These are phyloP conservation scores for Chloris gayana DNA, from an alignment of 176 grass and related monocot genomes.

Conservation along the genomic window DNA sequence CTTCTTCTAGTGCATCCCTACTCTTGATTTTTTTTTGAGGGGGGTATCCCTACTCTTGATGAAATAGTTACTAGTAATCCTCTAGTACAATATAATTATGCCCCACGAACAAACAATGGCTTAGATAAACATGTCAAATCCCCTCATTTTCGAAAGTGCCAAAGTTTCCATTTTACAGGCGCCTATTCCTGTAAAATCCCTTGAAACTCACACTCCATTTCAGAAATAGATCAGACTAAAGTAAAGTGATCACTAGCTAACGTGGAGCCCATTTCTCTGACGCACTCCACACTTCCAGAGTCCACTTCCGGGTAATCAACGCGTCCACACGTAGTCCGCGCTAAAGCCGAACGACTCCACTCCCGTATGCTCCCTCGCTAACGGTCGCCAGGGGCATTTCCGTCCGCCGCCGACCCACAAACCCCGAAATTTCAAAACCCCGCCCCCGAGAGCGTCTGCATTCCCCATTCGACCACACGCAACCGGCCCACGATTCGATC, in stretches of 20 bases:
- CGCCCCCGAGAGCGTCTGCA: conserved; percentile 37
- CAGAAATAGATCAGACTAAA: not conserved
- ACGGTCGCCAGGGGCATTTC: conserved; percentile 70
- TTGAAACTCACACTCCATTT: not conserved
- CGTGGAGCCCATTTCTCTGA: conserved; percentile 5
- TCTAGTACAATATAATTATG: too few species aligned
- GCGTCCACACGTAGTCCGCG: conserved; percentile 16
- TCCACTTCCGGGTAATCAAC: conserved; percentile 25
- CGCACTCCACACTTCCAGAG: conserved; percentile 2
- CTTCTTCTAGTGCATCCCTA: too few species aligned
- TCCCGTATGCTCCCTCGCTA: conserved; percentile 31
- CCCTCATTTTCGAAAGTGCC: not conserved
- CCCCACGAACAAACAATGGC: not conserved
- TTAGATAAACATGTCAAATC: not conserved
- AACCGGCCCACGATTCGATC: conserved; percentile 47
- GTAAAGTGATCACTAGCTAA: not conserved
- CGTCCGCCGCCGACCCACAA: conserved; percentile 25
- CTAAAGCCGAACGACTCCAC: conserved; percentile 33
- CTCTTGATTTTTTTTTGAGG: too few species aligned
- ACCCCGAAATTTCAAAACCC: conserved; percentile 60
- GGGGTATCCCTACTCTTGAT: too few species aligned
- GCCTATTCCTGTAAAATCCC: not conserved
- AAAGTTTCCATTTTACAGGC: not conserved
- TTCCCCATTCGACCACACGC: conserved; percentile 15
- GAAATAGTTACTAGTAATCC: too few species aligned